These are phyloP conservation scores for Triticum dicoccoides DNA, from an alignment of 176 grass and related monocot species.

Conservation along the genomic window DNA sequence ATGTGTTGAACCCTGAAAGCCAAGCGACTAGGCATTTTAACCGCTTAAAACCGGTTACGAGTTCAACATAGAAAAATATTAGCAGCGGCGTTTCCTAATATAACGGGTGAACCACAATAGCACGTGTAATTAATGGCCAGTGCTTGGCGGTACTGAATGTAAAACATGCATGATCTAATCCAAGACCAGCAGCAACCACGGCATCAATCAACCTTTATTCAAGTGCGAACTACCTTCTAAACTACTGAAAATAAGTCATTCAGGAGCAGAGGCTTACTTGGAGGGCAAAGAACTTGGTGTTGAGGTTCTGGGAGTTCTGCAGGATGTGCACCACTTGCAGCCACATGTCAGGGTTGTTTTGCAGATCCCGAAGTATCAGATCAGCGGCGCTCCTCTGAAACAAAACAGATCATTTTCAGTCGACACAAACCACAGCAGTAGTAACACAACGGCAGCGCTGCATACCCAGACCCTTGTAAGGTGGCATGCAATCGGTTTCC, in stretches of 20 bases:
- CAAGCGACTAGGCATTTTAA: background rate
- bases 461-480: too few species aligned
- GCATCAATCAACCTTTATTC: background rate
- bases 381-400: conserved; percentile 93
- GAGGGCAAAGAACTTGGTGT: conserved; percentile 97
- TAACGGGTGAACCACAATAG: background rate
- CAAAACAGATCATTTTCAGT: background rate
- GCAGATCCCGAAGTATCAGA: conserved; percentile 85
- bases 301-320: conserved; percentile 88
- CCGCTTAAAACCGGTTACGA: background rate
- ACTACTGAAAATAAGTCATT: background rate
- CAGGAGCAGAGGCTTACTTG: conserved; percentile 58
- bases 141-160: background rate
- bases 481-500: background rate
- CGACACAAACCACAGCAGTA: background rate
- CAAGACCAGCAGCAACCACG: background rate
- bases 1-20: background rate
- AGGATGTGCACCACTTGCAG: conserved; percentile 97
- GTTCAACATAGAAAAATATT: background rate
- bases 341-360: conserved; percentile 97
- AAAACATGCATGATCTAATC: background rate
- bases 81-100: background rate
- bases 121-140: background rate
- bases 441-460: background rate
- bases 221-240: background rate